These are phyloP conservation scores for Salpingoeca rosetta DNA, from an alignment of 78 protist species.

Conservation along the genomic window DNA sequence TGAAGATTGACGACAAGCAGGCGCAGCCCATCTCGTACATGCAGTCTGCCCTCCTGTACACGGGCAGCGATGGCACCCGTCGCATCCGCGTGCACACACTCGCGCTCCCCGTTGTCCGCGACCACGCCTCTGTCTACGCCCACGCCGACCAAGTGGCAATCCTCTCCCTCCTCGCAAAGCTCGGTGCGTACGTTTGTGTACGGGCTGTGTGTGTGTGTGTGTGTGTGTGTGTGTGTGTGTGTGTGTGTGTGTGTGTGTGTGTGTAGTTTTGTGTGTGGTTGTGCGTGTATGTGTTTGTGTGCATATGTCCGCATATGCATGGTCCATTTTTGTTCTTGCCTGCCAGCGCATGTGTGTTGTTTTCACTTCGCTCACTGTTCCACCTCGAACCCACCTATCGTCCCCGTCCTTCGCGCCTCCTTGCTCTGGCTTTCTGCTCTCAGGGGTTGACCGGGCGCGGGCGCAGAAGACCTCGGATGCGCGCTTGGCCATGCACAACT, in stretches of 20 bases:
- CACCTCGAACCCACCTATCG: neutral
- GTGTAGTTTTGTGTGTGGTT: too few relatives aligned
- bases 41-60: neutral
- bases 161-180: neutral
- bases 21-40: neutral
- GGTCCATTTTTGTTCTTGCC: neutral
- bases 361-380: neutral
- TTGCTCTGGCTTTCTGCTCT: neutral
- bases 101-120: neutral
- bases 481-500: slow-evolving; percentile 11
- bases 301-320: too few relatives aligned
- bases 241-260: too few relatives aligned
- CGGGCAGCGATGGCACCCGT: slow-evolving; percentile 20
- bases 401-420: neutral
- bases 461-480: slow-evolving; percentile 12
- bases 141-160: neutral
- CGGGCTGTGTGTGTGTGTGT: too few relatives aligned
- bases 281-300: too few relatives aligned
- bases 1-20: neutral
- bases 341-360: neutral
- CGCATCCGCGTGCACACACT: slow-evolving; percentile 39
- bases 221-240: too few relatives aligned
- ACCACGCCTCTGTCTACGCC: neutral
- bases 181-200: neutral
- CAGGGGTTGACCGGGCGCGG: slow-evolving; percentile 5